A percentile compares a stretch with the other conserved stretches of the same genome.
Evolutionary conservation across 208 protist species (phyloP).

Genomic region (Willaertia magna): DNA sequence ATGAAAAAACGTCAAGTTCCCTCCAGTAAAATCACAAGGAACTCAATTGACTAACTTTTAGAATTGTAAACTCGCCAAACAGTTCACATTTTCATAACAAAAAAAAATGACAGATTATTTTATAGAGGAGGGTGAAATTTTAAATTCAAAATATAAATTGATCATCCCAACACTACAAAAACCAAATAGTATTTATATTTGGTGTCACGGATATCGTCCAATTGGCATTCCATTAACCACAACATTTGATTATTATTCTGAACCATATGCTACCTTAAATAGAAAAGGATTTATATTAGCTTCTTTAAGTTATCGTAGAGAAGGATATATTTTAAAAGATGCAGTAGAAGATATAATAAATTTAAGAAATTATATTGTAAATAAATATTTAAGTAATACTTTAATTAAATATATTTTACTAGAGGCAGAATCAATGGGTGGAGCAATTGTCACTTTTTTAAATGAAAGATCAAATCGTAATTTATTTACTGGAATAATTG

Average conservation of each 20-base stretch:
- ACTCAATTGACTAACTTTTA: too few species aligned
- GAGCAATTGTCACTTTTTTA: not conserved
- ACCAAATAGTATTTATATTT: not conserved
- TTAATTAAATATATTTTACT: too few species aligned
- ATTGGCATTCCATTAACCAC: not conserved
- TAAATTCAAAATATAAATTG: too few species aligned
- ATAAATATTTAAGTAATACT: not conserved
- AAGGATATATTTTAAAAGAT: not conserved
- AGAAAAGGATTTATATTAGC: not conserved
- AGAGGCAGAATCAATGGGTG: not conserved
- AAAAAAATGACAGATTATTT: too few species aligned
- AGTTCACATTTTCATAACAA: too few species aligned
- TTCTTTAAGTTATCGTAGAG: not conserved
- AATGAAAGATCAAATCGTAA: not conserved
- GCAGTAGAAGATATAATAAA: not conserved
- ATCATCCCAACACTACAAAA: too few species aligned
- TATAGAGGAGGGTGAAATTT: too few species aligned
- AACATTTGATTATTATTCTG: not conserved
- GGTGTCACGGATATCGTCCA: not conserved
- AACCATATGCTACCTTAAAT: not conserved
- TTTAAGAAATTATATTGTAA: not conserved
- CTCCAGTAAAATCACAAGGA: too few species aligned
- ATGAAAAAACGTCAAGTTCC: too few species aligned
- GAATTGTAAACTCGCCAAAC: too few species aligned
- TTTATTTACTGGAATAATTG: not conserved